Base-by-base conservation (phyloP, 2,329 filamentous ascomycete genomes). In the Ophiostoma fasciatum region DNA sequence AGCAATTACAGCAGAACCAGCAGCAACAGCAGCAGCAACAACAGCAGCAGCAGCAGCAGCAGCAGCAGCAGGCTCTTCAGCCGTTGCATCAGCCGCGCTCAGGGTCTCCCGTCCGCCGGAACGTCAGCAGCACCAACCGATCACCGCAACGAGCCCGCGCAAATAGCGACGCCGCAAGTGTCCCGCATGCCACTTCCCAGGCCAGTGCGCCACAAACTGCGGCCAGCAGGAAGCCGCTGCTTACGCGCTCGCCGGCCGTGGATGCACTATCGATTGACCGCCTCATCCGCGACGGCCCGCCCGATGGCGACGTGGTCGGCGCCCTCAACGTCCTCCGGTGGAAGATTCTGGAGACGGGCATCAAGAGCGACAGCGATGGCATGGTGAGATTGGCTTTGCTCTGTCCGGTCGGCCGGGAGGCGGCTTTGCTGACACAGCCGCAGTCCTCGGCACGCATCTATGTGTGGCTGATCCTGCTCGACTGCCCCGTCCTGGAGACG, bases 381-480 rank as follows among this genome's bases (percentile, higher is more conserved):
- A 87, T 85, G 80, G 80, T 84, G 53, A 55, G 63, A 4, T 34
- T 14, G 22, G 21, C 7, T 36, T 29, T 13, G 23, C n/a, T n/a
- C 14, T 5, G 7, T 17, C 8, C 19, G n/a, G n/a, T 21, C 12
- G 10, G 18, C 31, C 6, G 14, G n/a, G 8, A 25, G 5, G 11
- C 11, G 11, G 23, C 23, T 9, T 9, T 12, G 11, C 23, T 25
- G 23, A 25, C 27, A 14, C 31, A 27, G 2, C 5, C 2, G 13
- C 5, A 94, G 88, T 98, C 90, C 15, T 79, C 85, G 31, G 65
- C 90, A 43, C 79, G 90, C 50, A 92, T 96, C 54, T 96, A 98
- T 56, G 74, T 93, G 45, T 98, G 90, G 90, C 71, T 96, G 28
- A 82, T 94, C 47, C 73, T 98, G 11, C 78, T 98, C 48, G 82